Evolutionary conservation across 345 rosid species (phyloP), one percentile per base, ranked within the genome.

Genomic region (Syzygium aqueum): DNA sequence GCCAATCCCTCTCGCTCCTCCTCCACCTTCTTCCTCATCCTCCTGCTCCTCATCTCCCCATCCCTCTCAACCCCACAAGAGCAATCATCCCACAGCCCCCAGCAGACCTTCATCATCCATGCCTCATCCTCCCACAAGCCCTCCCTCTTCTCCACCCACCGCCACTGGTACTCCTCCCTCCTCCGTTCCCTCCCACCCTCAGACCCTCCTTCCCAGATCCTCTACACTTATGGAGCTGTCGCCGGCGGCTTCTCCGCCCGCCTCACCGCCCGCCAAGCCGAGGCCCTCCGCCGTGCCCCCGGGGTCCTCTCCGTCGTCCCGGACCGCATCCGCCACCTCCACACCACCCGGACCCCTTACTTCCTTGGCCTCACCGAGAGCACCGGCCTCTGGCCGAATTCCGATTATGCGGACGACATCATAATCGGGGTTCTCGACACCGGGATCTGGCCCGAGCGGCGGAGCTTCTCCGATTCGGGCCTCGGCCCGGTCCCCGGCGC

Each of bases 351-450:
- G 54, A 95, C 99, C 3, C 99, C 95, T 65, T 83, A 77, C 73
- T 97, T 97, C 91, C 92, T 96, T 50, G 96, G 96, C 88, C 94
- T 97, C 86, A 89, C 97, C 9, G 91, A 91, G 43, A 53, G 84
- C 17, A 65, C 88, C 28, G 98, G 97, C 28, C 96, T 97, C 78
- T 96, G 98, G 98, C 78, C 91, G 46, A 94, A 93, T 88, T 91
- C 96, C 17, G 65, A 90, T 53, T 91, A 92, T 33, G 99, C 98
- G 0, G 96, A 94, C 19, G 99, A 94, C 67, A 93, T 96, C 8
- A 94, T 96, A 59, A 86, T 96, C 43, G 98, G 99, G 30, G 94
- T 96, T 86, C 91, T 97, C 0, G 99, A 97, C 85, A 96, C 99
- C 19, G 96, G 98, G 52, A 94, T 96, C 61, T 97, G 98, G 97